phyloP scores from a whole-genome alignment of 495 filamentous ascomycete species.

The Elaphomyces granulatus region DNA sequence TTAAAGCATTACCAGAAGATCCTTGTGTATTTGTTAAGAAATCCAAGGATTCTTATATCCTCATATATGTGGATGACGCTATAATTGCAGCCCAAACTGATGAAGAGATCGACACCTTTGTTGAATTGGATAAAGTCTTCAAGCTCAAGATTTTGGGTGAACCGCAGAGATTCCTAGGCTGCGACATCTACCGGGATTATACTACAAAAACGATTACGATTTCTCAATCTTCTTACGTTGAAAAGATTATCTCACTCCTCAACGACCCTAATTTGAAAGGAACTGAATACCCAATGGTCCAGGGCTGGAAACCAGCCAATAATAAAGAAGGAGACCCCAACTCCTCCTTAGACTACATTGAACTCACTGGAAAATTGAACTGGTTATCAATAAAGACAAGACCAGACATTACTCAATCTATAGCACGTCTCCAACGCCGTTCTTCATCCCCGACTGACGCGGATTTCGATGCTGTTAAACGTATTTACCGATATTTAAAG shows the following conservation, averaged over 20 bases:
- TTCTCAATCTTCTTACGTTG: background rate
- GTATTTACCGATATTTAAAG: background rate
- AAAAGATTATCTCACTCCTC: background rate
- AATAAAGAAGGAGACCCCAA: no score
- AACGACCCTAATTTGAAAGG: background rate
- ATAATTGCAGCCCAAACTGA: background rate
- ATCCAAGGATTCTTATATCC: background rate
- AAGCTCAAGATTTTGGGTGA: background rate
- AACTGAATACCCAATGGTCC: background rate
- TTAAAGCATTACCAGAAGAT: background rate
- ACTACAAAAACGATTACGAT: background rate
- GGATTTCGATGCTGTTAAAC: background rate
- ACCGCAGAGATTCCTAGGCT: background rate
- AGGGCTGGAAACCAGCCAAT: background rate
- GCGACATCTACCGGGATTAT: background rate
- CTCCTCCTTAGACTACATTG: background rate
- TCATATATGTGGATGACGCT: constrained; percentile 1
- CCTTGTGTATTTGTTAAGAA: background rate
- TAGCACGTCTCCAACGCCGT: background rate
- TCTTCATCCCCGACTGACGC: background rate
- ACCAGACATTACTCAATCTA: background rate
- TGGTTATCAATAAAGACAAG: background rate
- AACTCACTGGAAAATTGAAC: background rate
- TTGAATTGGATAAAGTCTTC: background rate
- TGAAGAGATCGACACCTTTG: background rate